Evolutionary conservation across 139 green algal species (phyloP).

Genomic region (Coccomyxa sp.): DNA sequence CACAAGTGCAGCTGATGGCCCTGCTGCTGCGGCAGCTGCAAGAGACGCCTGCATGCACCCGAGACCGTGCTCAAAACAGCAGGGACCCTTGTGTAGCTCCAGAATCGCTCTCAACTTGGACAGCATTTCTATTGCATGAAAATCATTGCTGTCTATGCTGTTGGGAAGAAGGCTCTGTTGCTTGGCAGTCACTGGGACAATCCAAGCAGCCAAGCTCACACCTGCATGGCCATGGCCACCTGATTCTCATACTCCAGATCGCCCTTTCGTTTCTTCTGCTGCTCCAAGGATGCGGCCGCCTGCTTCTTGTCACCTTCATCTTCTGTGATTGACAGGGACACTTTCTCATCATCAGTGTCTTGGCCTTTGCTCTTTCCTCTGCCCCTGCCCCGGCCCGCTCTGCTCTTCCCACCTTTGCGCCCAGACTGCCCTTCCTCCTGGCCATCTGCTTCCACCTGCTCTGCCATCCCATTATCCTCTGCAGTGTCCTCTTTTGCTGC

Average conservation of each 20-base stretch:
- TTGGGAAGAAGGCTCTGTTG: background rate
- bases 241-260: conserved; percentile 85
- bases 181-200: background rate
- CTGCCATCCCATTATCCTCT: background rate
- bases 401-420: no score
- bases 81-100: background rate
- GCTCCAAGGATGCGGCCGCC: background rate
- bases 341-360: no score
- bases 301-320: background rate
- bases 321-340: background rate
- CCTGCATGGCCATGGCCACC: conserved; percentile 70
- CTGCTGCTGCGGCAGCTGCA: no score
- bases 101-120: background rate
- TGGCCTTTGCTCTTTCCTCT: no score
- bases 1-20: no score
- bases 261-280: conserved; percentile 28
- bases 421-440: no score
- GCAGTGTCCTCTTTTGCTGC: background rate
- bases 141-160: background rate
- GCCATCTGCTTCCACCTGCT: no score
- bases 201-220: conserved; percentile 25
- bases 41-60: no score
- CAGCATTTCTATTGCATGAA: background rate
- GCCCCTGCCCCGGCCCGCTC: no score
- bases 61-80: no score